Base-by-base conservation (phyloP, 2,329 filamentous ascomycete species). In the Moelleriella libera region DNA sequence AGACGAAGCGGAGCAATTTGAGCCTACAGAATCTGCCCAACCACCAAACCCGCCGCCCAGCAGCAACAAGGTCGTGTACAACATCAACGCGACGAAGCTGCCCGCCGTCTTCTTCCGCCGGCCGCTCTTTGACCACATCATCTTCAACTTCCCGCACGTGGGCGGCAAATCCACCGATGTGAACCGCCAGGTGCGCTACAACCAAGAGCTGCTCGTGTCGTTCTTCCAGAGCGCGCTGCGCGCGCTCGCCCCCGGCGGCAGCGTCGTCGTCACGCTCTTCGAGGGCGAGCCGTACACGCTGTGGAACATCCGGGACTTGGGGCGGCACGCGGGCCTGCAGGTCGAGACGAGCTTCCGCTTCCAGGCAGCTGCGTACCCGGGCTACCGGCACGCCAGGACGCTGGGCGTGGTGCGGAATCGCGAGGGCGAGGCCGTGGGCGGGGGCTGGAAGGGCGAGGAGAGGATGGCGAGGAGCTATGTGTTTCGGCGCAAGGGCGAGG, bases 91-190 rank as follows among this genome's bases (percentile, higher is more conserved):
- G 3, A 49, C 47, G 29, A 46, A 43, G 45, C 53, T 87, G 1
- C 61, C 78, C 37, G 84, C 80, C 67, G 65, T 65, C 47, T 68
- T 88, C 52, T 53, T 57, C 51, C 61, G 59, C n/a, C n/a, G n/a
- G 41, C 63, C 64, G 30, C 54, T 59, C 51, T 89, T 84, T 72
- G 82, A 94, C 63, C 76, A 80, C 48, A 82, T 97, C 52, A 73
- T 90, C 54, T 98, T 97, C 78, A 95, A 96, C 71, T 98, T 98
- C 65, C 92, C 92, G 37, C 92, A 98, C 68, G 85, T 94, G 4
- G 92, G 92, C 53, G 92, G 92, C 43, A 82, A 94, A 58, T 85
- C 80, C 53, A 97, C 84, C 55, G 89, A 97, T 68, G 84, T 96
- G 48, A 96, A 96, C 68, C 76, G 92, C 37, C 92, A 98, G 67